Evolutionary conservation across 495 filamentous ascomycete species (phyloP).

Genomic region (Podospora australis): DNA sequence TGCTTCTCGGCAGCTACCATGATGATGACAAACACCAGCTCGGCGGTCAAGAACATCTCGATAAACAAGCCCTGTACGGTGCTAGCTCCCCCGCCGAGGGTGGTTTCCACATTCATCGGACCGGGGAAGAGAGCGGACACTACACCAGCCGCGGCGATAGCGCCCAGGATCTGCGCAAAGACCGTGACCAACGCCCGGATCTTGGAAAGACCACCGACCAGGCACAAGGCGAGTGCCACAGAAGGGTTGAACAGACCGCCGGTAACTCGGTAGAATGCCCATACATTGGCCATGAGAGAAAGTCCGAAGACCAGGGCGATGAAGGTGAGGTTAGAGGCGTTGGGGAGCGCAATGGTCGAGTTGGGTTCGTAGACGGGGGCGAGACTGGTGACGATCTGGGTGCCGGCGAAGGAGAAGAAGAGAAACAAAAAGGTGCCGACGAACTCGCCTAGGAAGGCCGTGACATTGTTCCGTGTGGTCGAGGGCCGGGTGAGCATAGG

Average conservation of each 20-base stretch:
- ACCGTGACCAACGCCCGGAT: conserved; percentile 46
- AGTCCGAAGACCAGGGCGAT: conserved; percentile 69
- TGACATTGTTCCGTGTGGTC: conserved; percentile 39
- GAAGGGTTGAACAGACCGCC: conserved; percentile 81
- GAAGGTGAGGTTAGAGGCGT: conserved; percentile 52
- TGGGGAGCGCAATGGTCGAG: conserved; percentile 21
- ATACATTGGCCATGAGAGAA: conserved; percentile 71
- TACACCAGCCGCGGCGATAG: conserved; percentile 52
- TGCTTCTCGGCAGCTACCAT: conserved; percentile 82
- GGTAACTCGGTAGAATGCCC: conserved; percentile 76
- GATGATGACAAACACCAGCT: conserved; percentile 72
- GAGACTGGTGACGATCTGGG: conserved; percentile 60
- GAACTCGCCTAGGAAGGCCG: conserved; percentile 64
- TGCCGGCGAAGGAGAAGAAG: conserved; percentile 73
- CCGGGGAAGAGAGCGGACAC: conserved; percentile 59
- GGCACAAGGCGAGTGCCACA: conserved; percentile 52
- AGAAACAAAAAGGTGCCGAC: conserved; percentile 79
- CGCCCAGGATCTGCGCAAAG: conserved; percentile 50
- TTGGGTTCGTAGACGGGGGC: conserved; percentile 20
- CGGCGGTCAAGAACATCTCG: conserved; percentile 72
- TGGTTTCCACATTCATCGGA: conserved; percentile 53
- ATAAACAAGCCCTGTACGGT: conserved; percentile 64
- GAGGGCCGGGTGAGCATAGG: conserved; percentile 19
- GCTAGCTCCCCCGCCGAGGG: conserved; percentile 49
- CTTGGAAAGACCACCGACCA: conserved; percentile 49